A percentile compares a stretch with the other conserved stretches of the same genome.
These are phyloP conservation scores for Funneliformis geosporum DNA, from an alignment of 192 early-diverging fungal species.

Conservation along the genomic window DNA sequence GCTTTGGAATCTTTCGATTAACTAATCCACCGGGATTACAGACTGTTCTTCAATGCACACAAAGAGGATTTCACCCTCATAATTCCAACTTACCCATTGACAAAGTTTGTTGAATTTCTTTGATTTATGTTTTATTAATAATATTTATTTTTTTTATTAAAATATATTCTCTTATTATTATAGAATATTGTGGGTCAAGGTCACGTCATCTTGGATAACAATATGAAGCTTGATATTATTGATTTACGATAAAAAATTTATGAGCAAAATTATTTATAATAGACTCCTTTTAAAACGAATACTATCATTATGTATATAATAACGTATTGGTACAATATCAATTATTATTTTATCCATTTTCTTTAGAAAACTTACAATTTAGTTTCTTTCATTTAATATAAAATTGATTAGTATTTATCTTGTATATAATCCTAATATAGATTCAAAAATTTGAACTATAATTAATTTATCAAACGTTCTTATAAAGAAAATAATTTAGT, in stretches of 20 bases:
- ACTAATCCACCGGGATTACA: constrained; percentile 87
- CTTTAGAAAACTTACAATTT: no score
- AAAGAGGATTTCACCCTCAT: constrained; percentile 84
- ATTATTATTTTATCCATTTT: no score
- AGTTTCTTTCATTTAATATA: no score
- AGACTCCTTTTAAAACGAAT: no score
- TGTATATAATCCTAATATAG: no score
- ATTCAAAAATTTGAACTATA: no score
- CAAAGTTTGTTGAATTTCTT: constrained; percentile 41
- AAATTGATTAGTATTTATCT: no score
- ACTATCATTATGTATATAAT: no score
- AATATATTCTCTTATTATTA: not conserved
- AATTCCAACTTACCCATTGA: constrained; percentile 56
- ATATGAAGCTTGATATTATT: not conserved
- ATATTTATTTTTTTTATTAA: not conserved
- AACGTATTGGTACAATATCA: no score
- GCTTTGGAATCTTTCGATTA: constrained; percentile 81
- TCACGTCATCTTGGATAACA: not conserved
- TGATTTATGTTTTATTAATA: not conserved
- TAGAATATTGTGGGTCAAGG: not conserved
- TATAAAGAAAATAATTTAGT: no score
- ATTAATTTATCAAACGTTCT: no score
- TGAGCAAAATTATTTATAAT: no score
- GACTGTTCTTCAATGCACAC: constrained; percentile 69
- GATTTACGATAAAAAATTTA: constrained; percentile 24